These are phyloP conservation scores for Metschnikowia picachoensis DNA, from an alignment of 805 yeast genomes.

Conservation along the genomic window DNA sequence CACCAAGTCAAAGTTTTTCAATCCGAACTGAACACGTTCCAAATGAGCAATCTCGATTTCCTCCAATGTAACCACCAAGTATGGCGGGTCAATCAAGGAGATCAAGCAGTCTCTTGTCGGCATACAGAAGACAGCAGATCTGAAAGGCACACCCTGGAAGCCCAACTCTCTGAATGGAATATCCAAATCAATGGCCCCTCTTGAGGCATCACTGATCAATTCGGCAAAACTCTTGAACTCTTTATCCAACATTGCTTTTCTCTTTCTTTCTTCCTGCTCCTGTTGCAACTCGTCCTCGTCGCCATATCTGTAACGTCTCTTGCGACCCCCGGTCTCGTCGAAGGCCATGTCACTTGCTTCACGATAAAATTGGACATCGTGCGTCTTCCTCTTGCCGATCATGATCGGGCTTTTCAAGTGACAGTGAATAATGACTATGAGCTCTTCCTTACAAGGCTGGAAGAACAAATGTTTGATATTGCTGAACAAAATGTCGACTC, in stretches of 20 bases:
- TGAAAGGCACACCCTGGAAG: conserved; percentile 94
- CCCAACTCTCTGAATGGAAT: conserved; percentile 95
- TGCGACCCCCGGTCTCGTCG: conserved; percentile 95
- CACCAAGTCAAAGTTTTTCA: conserved; percentile 95
- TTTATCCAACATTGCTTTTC: conserved; percentile 85
- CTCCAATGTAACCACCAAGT: conserved; percentile 81
- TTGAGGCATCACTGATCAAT: conserved; percentile 81
- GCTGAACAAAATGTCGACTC: conserved; percentile 81
- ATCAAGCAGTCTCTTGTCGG: conserved; percentile 97
- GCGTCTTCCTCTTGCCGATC: conserved; percentile 93
- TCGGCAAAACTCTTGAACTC: conserved; percentile 90
- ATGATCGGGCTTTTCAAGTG: conserved; percentile 90
- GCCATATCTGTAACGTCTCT: conserved; percentile 85
- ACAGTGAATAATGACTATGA: conserved; percentile 87
- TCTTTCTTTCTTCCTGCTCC: conserved; percentile 95
- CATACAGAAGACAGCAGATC: conserved; percentile 91
- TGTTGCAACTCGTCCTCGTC: conserved; percentile 98
- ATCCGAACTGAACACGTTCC: conserved; percentile 96
- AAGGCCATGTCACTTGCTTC: conserved; percentile 95
- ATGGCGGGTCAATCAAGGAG: conserved; percentile 93
- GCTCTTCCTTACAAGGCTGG: conserved; percentile 94
- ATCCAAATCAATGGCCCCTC: conserved; percentile 82
- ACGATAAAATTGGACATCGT: conserved; percentile 92
- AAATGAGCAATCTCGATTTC: conserved; percentile 93
- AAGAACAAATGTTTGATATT: conserved; percentile 91